These are phyloP conservation scores for Vaccinium vitisidaea DNA, from an alignment of 148 eudicot species.

Conservation along the genomic window DNA sequence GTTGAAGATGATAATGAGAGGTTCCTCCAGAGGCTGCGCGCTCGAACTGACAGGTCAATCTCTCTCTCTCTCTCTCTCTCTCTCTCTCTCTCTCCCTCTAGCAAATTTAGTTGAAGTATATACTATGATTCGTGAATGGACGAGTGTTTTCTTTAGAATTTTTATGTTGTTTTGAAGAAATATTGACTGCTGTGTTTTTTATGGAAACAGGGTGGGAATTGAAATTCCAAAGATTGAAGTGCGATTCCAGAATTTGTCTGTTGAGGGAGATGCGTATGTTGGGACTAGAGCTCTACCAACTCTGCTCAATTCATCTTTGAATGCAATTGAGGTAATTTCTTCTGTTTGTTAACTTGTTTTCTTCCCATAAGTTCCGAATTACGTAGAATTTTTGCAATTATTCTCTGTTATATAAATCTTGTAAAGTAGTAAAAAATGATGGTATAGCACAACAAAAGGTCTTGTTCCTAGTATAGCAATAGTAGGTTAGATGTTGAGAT, in stretches of 20 bases:
- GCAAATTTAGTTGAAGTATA: background rate
- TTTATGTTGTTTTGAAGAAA: background rate
- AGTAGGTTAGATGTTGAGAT: background rate
- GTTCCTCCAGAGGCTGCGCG: constrained; percentile 30
- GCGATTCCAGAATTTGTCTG: constrained; percentile 34
- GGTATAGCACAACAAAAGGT: background rate
- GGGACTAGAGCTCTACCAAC: constrained; percentile 50
- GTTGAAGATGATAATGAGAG: constrained; percentile 37
- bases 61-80: background rate
- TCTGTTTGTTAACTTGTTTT: background rate
- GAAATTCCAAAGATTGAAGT: constrained; percentile 52
- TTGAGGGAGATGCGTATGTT: constrained; percentile 43
- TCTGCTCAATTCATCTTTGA: constrained; percentile 38
- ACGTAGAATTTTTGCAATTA: background rate
- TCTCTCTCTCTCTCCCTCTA: too few species aligned
- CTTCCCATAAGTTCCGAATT: background rate
- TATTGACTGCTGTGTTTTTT: background rate
- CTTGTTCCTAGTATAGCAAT: background rate
- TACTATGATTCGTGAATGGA: background rate
- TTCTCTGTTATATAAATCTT: background rate
- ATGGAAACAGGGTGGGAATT: constrained; percentile 40
- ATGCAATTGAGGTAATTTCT: constrained; percentile 39
- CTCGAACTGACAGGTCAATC: constrained; percentile 24
- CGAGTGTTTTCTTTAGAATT: background rate
- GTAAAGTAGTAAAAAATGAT: background rate